Evolutionary conservation across 805 yeast species (phyloP), one percentile per base, ranked within the genome.

Genomic region (Starmera dryadoides): DNA sequence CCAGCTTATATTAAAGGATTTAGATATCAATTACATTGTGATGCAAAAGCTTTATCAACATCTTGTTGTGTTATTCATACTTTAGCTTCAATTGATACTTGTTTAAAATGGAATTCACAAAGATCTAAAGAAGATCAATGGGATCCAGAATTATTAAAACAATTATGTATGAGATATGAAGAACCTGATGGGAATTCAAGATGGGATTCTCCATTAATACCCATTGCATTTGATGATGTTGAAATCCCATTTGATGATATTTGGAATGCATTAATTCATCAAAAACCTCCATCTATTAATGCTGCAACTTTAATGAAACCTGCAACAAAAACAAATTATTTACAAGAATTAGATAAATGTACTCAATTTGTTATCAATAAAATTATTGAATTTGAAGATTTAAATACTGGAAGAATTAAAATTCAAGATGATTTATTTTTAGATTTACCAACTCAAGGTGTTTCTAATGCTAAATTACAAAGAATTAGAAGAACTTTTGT

Each of bases 161-260:
- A 82, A 38, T 64, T 91, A 41, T 72, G 77, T 4, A 84, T 88
- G 77, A 62, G 98, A 42, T 93, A 81, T 55, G 98, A 93, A 60
- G 98, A 93, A 57, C 98, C 98, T 1, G 83, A 86, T 55, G 78
- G 79, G 25, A 75, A 76, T 52, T 76, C 81, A 21, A 65, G 96
- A 43, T 93, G 98, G 98, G 98, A 93, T 55, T 78, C 95, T 4
- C 98, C 98, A 6, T 63, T 91, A 44, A 80, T 88, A 54, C 77
- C 86, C 0, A 60, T 89, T 1, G 73, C 72, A 66, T 50, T 50
- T 15, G 77, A 73, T 36, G 80, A 81, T 25, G 65, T 64, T 14
- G 62, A 60, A 3, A 53, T 81, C 20, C 85, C 88, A 0, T 58
- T 81, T 17, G 82, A 81, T 2, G 84, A 77, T 15, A 71, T 93